phyloP scores from a whole-genome alignment of 192 early-diverging fungal genomes.

The Backusella psychrophila region DNA sequence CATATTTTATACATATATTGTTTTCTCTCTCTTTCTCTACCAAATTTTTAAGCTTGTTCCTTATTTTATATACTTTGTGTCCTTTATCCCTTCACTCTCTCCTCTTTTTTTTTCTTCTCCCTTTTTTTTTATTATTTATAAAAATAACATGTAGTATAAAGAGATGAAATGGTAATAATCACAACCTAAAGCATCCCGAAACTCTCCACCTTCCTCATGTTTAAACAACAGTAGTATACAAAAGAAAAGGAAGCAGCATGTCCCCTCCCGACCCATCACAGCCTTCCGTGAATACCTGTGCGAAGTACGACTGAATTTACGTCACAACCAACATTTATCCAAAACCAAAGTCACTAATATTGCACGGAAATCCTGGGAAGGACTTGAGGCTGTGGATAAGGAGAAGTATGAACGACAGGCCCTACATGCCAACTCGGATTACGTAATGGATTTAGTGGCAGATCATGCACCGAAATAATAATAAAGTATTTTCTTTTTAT shows the following conservation, averaged over 20 bases:
- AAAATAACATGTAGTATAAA: not conserved
- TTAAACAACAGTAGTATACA: not conserved
- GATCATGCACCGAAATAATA: not conserved
- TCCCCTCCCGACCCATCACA: not conserved
- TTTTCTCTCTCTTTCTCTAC: not conserved
- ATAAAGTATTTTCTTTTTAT: not conserved
- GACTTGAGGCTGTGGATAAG: not conserved
- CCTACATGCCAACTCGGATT: slow-evolving; percentile 10
- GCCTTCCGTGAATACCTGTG: not conserved
- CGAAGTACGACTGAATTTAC: not conserved
- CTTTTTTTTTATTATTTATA: not conserved
- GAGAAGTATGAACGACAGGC: slow-evolving; percentile 11
- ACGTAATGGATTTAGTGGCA: slow-evolving; percentile 1
- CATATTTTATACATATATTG: not conserved
- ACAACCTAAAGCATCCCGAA: not conserved
- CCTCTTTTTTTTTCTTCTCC: not conserved
- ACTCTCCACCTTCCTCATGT: not conserved
- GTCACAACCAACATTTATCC: not conserved
- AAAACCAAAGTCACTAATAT: not conserved
- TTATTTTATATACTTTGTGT: not conserved
- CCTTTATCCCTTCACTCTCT: not conserved
- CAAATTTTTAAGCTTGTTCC: not conserved
- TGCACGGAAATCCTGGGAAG: not conserved
- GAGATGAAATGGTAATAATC: not conserved
- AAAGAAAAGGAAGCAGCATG: not conserved